Percentiles rank a stretch among this genome's conserved stretches.
These are phyloP conservation scores for Acephala macrosclerotiorum DNA, from an alignment of 2,329 filamentous ascomycete genomes.

Conservation along the genomic window DNA sequence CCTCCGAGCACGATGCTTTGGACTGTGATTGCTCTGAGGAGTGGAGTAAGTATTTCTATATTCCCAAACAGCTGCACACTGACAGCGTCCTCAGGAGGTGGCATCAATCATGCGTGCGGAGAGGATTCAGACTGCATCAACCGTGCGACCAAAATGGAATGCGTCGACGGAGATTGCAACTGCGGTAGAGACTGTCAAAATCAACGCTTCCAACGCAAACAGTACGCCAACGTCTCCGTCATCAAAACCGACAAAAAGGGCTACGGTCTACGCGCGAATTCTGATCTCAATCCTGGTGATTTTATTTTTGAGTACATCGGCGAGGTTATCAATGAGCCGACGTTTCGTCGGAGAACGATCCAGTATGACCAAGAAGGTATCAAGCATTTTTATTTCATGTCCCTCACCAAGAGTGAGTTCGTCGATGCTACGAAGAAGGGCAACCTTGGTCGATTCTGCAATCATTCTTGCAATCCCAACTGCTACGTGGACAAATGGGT, in stretches of 20 bases:
- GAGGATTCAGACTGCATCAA: constrained; percentile 99
- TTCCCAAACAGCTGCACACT: constrained; percentile 35
- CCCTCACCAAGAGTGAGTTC: constrained; percentile 93
- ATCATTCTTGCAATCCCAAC: constrained; percentile 98
- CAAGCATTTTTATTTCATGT: constrained; percentile 99
- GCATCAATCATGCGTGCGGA: constrained; percentile 84
- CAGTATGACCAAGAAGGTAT: constrained; percentile 96
- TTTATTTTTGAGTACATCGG: constrained; percentile 99
- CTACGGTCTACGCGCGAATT: constrained; percentile 86
- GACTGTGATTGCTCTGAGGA: constrained; percentile 96
- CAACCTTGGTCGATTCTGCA: constrained; percentile 96
- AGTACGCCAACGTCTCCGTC: constrained; percentile 91
- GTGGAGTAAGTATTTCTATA: constrained; percentile 75
- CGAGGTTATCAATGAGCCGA: constrained; percentile 93
- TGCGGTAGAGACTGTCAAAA: constrained; percentile 92
- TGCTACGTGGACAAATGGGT: constrained; percentile 99
- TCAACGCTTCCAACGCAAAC: constrained; percentile 88
- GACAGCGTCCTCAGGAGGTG: constrained; percentile 56
- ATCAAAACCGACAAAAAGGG: constrained; percentile 99
- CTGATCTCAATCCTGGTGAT: constrained; percentile 79
- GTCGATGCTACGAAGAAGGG: constrained; percentile 97
- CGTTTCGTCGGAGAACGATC: constrained; percentile 87
- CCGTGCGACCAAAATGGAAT: constrained; percentile 97
- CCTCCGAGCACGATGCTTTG: constrained; percentile 86
- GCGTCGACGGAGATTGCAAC: constrained; percentile 80